Percentiles rank a stretch among this genome's conserved stretches.
Evolutionary conservation across 352 stramenopile species (phyloP).

Genomic region (Phytophthora litchii): DNA sequence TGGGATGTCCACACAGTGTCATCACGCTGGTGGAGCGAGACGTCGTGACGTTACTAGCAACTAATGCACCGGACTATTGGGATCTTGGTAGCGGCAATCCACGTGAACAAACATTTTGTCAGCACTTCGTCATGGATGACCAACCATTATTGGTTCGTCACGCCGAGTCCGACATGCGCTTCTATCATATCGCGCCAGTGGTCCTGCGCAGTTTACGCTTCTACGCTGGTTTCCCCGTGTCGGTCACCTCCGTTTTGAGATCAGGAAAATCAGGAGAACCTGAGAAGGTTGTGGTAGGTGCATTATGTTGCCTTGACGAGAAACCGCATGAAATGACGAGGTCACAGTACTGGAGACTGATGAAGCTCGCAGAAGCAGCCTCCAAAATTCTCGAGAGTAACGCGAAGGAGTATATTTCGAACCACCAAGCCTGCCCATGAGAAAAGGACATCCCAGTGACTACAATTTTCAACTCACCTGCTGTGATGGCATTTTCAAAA

Average conservation of each 20-base stretch:
- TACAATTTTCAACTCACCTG: too few relatives aligned
- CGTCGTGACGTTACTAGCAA: constrained; percentile 34
- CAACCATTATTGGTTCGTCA: constrained; percentile 40
- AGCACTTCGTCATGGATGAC: constrained; percentile 52
- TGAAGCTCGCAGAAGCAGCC: constrained; percentile 35
- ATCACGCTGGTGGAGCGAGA: constrained; percentile 40
- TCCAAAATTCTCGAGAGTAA: constrained; percentile 32
- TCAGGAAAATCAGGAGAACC: background rate
- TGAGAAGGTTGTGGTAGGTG: constrained; percentile 31
- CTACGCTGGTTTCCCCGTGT: constrained; percentile 45
- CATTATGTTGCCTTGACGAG: constrained; percentile 42
- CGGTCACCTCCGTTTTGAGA: constrained; percentile 8
- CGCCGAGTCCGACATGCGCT: constrained; percentile 46
- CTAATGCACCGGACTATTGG: constrained; percentile 34
- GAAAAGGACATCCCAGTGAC: too few relatives aligned
- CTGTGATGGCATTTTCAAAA: too few relatives aligned
- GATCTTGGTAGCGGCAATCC: constrained; percentile 34
- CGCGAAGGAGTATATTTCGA: constrained; percentile 16
- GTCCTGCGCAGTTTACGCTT: constrained; percentile 29
- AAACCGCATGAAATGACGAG: constrained; percentile 36
- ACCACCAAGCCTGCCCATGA: too few relatives aligned
- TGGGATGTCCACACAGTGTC: constrained; percentile 32
- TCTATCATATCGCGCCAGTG: constrained; percentile 41
- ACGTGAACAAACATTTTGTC: constrained; percentile 47
- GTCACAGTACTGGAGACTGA: constrained; percentile 45